phyloP scores from a whole-genome alignment of 768 basidiomycete species.

The Strobilomyces dryophilus region DNA sequence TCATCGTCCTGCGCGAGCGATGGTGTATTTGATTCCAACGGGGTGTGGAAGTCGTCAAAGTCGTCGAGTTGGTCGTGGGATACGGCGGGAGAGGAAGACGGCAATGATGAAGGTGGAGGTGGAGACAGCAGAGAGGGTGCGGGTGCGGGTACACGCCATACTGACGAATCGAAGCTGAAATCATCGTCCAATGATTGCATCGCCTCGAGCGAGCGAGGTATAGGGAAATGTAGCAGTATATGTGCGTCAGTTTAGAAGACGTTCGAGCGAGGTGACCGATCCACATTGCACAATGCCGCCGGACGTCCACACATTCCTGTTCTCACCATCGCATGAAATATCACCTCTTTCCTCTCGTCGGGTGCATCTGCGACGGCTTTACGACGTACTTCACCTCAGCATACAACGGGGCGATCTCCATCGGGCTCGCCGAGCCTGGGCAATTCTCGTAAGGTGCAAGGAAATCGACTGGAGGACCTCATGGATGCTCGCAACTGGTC shows the following conservation, averaged over 20 bases:
- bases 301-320: conserved; percentile 50
- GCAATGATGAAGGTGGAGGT: conserved; percentile 15
- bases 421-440: conserved; percentile 68
- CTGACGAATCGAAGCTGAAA: conserved; percentile 63
- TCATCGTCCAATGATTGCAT: conserved; percentile 62
- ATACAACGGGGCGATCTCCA: conserved; percentile 62
- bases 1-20: conserved; percentile 56
- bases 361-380: conserved; percentile 68
- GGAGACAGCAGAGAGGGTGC: conserved; percentile 28
- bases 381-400: conserved; percentile 69
- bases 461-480: conserved; percentile 71
- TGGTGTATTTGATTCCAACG: conserved; percentile 40
- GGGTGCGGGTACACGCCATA: conserved; percentile 57
- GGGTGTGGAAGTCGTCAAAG: conserved; percentile 50
- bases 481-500: conserved; percentile 64
- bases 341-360: conserved; percentile 53
- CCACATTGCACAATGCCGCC: conserved; percentile 12
- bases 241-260: not conserved
- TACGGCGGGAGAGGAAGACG: conserved; percentile 25
- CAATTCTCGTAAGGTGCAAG: conserved; percentile 69
- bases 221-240: conserved; percentile 12
- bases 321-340: conserved; percentile 52
- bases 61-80: conserved; percentile 45
- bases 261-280: not conserved
- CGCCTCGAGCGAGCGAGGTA: conserved; percentile 2